Percentiles rank a stretch among this genome's conserved stretches.
phyloP scores from a whole-genome alignment of 1,284 basidiomycete genomes.

The Pseudozyma hubeiensis region DNA sequence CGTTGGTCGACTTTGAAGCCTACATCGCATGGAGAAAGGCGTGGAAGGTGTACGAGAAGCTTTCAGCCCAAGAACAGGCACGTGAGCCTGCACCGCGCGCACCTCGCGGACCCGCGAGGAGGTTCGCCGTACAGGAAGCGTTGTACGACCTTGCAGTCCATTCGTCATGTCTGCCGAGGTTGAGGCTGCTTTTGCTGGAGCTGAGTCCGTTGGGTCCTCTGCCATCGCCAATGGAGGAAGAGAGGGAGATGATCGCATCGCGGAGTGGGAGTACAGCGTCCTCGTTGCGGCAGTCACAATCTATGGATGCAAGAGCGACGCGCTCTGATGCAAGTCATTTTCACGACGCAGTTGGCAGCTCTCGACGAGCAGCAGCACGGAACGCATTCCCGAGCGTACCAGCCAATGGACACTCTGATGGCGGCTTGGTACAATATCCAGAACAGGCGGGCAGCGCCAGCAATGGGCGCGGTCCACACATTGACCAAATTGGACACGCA shows the following conservation, averaged over 20 bases:
- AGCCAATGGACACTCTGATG: background rate
- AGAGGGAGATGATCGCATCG: constrained; percentile 5
- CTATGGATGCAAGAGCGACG: constrained; percentile 15
- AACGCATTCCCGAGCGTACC: too few relatives aligned
- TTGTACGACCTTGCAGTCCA: constrained; percentile 29
- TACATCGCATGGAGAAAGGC: constrained; percentile 38
- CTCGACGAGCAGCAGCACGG: constrained; percentile 9
- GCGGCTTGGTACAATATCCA: background rate
- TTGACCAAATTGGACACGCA: background rate
- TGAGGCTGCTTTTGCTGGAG: constrained; percentile 33
- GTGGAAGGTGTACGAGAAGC: constrained; percentile 34
- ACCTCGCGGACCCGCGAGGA: constrained; percentile 33
- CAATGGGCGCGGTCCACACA: too few relatives aligned
- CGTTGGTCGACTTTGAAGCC: constrained; percentile 32
- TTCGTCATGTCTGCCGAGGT: constrained; percentile 22
- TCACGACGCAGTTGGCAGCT: background rate
- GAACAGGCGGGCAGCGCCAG: background rate
- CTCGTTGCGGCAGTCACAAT: background rate
- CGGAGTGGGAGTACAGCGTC: background rate
- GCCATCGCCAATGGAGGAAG: constrained; percentile 20
- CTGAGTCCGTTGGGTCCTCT: constrained; percentile 28
- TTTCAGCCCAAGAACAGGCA: constrained; percentile 24
- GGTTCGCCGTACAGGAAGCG: constrained; percentile 43
- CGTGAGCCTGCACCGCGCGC: constrained; percentile 29
- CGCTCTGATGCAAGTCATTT: constrained; percentile 12